A percentile compares a stretch with the other conserved stretches of the same genome.
Conservation (phyloP, 2,329 filamentous ascomycete species). For the Nakataea oryzae region DNA sequence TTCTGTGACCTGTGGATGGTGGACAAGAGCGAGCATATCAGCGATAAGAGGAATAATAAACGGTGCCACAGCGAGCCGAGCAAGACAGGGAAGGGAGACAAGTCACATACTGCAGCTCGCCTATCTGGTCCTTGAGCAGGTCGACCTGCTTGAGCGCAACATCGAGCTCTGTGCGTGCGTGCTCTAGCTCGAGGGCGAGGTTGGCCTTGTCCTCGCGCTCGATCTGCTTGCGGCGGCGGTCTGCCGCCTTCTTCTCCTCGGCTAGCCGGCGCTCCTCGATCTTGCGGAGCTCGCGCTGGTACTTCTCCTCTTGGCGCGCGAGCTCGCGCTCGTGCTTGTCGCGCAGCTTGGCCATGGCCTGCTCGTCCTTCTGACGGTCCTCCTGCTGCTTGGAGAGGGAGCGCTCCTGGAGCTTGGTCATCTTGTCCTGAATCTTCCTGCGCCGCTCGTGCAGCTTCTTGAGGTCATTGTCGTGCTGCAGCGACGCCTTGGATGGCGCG, state of each 20-base stretch:
- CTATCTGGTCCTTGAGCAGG: conserved; percentile 42
- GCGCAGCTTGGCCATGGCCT: conserved; percentile 42
- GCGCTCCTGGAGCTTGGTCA: conserved; percentile 43
- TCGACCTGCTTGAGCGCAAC: conserved; percentile 41
- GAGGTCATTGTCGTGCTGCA: conserved; percentile 52
- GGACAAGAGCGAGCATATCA: not conserved
- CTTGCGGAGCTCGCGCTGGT: conserved; percentile 52
- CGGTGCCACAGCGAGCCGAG: too few species aligned
- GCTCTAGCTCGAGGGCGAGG: conserved; percentile 41
- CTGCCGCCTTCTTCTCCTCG: conserved; percentile 50
- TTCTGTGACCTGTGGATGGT: conserved; percentile 30
- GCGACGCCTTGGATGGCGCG: conserved; percentile 12
- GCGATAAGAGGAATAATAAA: too few species aligned
- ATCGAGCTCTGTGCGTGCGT: conserved; percentile 37
- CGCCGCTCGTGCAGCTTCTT: conserved; percentile 51
- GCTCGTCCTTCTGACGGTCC: conserved; percentile 25
- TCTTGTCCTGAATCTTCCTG: conserved; percentile 51
- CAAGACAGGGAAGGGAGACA: not conserved
- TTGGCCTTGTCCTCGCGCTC: conserved; percentile 44
- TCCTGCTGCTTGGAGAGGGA: conserved; percentile 28
- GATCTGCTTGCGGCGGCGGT: conserved; percentile 34
- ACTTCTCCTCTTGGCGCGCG: conserved; percentile 57
- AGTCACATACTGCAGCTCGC: conserved; percentile 35
- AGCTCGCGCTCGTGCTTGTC: conserved; percentile 55
- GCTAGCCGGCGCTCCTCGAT: conserved; percentile 52